Evolutionary conservation across 768 basidiomycete genomes (phyloP), one percentile per base, ranked within the genome.

Genomic region (Pluteus cervinus): DNA sequence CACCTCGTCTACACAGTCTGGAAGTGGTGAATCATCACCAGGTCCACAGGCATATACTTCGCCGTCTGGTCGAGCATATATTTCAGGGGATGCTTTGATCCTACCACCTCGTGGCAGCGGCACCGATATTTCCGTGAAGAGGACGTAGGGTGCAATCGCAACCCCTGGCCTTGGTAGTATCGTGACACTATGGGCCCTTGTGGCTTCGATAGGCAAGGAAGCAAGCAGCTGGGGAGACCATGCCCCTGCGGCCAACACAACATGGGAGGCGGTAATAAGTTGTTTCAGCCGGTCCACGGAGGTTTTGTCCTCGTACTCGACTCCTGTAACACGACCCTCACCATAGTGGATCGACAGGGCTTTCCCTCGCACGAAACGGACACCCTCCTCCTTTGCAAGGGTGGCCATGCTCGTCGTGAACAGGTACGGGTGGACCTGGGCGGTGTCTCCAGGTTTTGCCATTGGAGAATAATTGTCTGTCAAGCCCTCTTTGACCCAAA

Each of bases 211-310:
- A 11, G 81, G 79, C 20, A 86, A 66, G 14, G 58, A 44, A 7
- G 72, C 63, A 22, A 83, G 36, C 40, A 93, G 54, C 7, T 52
- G 51, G 6, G 86, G 68, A 0, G 87, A 86, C 90, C 91, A 96
- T 11, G 87, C 84, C 17, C 91, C 91, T n/a, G 86, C 86, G 26
- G 80, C 73, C 34, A 96, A 56, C 26, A 94, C 64, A 44, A 91
- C 75, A 39, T 81, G 69, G 7, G 82, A 81, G 11, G 83, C 81
- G 0, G 67, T 55, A n/a, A n/a, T n/a, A 12, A 83, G 50, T n/a
- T 57, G 57, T 40, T 54, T 54, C 5, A 43, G 46, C 17, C 50
- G 45, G 26, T 28, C 26, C 26, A 28, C 26, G 9, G 26, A 14
- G 10, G 57, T 56, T n/a, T n/a, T n/a, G n/a, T n/a, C n/a, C n/a